Conservation (phyloP, 176 grass and related monocot species). For the Stipa capillata region DNA sequence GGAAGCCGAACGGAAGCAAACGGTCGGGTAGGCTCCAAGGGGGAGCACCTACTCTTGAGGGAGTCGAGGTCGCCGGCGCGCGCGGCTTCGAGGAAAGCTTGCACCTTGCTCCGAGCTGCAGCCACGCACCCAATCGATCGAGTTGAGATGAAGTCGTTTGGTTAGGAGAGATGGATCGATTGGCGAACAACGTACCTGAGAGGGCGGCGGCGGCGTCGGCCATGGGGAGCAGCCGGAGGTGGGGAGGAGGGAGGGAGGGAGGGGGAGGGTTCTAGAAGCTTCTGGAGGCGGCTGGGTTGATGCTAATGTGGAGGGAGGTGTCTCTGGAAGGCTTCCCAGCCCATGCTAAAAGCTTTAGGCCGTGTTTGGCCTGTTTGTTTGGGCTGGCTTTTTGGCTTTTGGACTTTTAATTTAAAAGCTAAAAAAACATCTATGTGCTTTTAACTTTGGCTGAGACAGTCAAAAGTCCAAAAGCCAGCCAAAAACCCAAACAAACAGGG, state of each 20-base stretch:
- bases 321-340: too few species aligned
- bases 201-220: constrained; percentile 28
- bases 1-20: neutral
- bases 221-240: neutral
- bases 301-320: too few species aligned
- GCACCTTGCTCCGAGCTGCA: constrained; percentile 72
- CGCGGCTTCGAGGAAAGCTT: constrained; percentile 80
- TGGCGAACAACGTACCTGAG: constrained; percentile 1
- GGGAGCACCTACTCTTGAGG: constrained; percentile 42
- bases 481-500: too few species aligned
- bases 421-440: too few species aligned
- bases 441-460: too few species aligned
- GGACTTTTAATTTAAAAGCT: too few species aligned
- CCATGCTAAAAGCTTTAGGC: too few species aligned
- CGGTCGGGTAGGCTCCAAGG: neutral
- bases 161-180: neutral
- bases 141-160: neutral
- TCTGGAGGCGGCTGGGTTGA: neutral
- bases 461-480: too few species aligned
- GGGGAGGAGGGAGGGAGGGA: neutral
- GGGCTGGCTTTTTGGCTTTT: too few species aligned
- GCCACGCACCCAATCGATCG: neutral
- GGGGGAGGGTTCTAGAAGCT: constrained; percentile 4
- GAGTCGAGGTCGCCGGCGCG: constrained; percentile 57
- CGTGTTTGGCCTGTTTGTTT: too few species aligned